These are phyloP conservation scores for Fraxinus pennsylvanica DNA, from an alignment of 257 asterid genomes.

Conservation along the genomic window DNA sequence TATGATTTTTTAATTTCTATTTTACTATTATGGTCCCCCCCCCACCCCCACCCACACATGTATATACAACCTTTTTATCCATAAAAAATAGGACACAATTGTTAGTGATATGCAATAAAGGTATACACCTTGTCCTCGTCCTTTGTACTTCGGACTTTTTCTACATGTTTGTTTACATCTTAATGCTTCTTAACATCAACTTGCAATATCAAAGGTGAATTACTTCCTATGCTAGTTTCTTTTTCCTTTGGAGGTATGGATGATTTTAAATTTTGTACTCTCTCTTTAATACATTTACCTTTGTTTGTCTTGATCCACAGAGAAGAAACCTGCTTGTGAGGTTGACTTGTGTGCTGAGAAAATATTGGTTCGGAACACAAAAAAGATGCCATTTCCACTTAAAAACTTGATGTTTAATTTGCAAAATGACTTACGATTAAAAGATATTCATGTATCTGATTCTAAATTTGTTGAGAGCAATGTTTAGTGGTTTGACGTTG, in stretches of 20 bases:
- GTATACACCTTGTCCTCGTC: not conserved
- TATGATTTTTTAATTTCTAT: not conserved
- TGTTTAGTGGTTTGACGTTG: not conserved
- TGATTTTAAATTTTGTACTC: not conserved
- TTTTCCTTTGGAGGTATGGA: not conserved
- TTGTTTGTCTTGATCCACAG: conserved; percentile 1
- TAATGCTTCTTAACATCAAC: not conserved
- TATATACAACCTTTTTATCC: not conserved
- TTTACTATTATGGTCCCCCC: not conserved
- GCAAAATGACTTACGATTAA: not conserved
- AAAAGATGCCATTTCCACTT: not conserved
- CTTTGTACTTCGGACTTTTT: not conserved
- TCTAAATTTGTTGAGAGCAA: too few species aligned
- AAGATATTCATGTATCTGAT: not conserved
- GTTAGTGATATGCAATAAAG: not conserved
- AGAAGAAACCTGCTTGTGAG: not conserved
- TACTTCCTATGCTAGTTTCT: not conserved
- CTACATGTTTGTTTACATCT: not conserved
- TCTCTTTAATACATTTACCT: not conserved
- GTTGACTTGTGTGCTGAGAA: not conserved
- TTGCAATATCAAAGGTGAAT: not conserved
- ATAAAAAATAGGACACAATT: not conserved
- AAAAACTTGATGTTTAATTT: not conserved
- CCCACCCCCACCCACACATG: not conserved
- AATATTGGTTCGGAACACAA: not conserved